Base-by-base conservation (phyloP, 202 grass and related monocot genomes). In the Hordeum pubiflorum region DNA sequence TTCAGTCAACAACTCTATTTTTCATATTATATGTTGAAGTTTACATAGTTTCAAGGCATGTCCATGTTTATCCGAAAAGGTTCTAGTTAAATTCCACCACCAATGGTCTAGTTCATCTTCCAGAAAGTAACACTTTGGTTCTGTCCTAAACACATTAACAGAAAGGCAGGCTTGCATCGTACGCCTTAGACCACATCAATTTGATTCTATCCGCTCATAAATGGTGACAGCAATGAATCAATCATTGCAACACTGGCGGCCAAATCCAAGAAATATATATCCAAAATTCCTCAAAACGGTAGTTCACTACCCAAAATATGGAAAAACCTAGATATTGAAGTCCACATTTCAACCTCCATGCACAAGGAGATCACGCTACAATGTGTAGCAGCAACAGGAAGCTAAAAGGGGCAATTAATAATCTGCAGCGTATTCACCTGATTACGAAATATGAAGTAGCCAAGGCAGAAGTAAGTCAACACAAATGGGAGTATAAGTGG, bases 401-500 rank as follows among this genome's bases (percentile, higher is more conserved):
- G 22, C 59, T 21, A 58, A 63, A 85, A 60, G 56, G 20, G 31
- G 33, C 33, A 4, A 76, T 24, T 68, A 57, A 74, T 38, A 80
- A 58, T 75, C 43, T 54, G 31, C 56, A 79, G 33, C 15, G 20
- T 50, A 80, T 85, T 84, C 72, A 99, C 96, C 96, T 95, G 92
- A 80, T 99, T 96, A 17, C 92, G 85, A 75, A 90, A 99, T 74
- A 99, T 90, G 41, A 95, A 93, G 83, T 93, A 99, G 37, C 96
- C 96, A 87, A 93, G 83, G 83, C 90, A 93, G 80, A 91, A 96
- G 87, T 88, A 99, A 77, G 93, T 81, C 89, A 96, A 77, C 65
- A 93, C 89, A 83, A 99, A 99, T 79, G 92, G 92, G n/a, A 98
- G 86, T 72, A 98, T 95, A 69, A 95, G 72, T 52, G 92, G 96